Base-by-base conservation (phyloP, 192 early-diverging fungal species). In the Podila epicladia region DNA sequence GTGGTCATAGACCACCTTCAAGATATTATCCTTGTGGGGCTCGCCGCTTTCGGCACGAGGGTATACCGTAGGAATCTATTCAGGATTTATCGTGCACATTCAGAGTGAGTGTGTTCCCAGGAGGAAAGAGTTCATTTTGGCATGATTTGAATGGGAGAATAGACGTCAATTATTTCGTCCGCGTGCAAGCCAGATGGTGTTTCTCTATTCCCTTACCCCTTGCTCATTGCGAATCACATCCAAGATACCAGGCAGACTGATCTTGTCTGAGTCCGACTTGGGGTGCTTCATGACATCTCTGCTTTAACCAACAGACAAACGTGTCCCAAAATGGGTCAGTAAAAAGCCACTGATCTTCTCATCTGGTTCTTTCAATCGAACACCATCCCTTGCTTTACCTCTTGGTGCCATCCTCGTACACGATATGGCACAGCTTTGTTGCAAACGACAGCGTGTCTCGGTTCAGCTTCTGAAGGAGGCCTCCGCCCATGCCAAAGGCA, bases 241-340 rank as follows among this genome's bases (percentile, higher is more conserved):
- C 31, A 92, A 80, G 62, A 84, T 75, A 13, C 95, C 95, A 2
- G 95, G 95, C 45, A 97, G 75, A 77, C 92, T 93, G 50, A 88
- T 85, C 73, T 97, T 97, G 28, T 74, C 82, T 0, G 87, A 64
- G 22, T 91, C 95, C 3, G 87, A 87, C 68, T 93, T 93, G 26
- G 95, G 95, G 53, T 89, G 91, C 78, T 97, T 97, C 95, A 97
- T 97, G 8, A 95, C 90, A 69, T 95, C 91, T 38, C 90, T 91
- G 31, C 38, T 33, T 48, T 65, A 15, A 57, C 29, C 5, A 41
- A 0, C 32, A 53, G 45, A 57, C 49, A 24, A 20, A 53, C n/a
- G 22, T 0, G 0, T 24, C 4, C 11, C 65, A 58, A 17, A 37
- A 22, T 48, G 9, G 26, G 19, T 55, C 38, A 59, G 24, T 15